Evolutionary conservation across 2,329 filamentous ascomycete genomes (phyloP), one percentile per base, ranked within the genome.

Genomic region (Tolypocladium paradoxum): DNA sequence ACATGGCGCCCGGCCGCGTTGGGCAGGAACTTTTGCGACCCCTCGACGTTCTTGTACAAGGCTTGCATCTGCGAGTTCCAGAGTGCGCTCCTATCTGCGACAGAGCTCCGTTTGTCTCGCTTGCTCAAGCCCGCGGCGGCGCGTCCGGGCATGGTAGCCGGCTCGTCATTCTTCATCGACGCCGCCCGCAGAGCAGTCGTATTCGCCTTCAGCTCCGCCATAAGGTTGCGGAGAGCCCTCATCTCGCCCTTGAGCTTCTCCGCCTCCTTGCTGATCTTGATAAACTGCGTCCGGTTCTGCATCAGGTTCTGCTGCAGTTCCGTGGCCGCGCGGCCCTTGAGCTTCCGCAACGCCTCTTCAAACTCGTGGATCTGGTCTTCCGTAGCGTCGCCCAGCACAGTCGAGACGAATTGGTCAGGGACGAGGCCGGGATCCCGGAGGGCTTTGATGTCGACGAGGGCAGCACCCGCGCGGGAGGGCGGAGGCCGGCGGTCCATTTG

Each of bases 251-350:
- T 97, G 54, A 99, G 82, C 73, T 96, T 96, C 71, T 99, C 93
- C 2, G 95, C 93, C 73, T 99, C 93, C 71, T 97, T 96, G 67
- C 91, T 96, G 69, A 99, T 97, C 70, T 95, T 95, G 76, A 99
- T 97, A 66, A 99, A 99, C 64, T 97, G 93, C 0, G 90, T 95
- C 49, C 93, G 84, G 70, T 99, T 99, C 69, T 96, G 91, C 70
- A 95, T 92, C 50, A 99, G 87, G 70, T 91, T 97, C 65, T 95
- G 89, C 69, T 97, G 92, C 24, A 99, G 76, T 61, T 97, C 91
- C 49, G 83, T 79, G 6, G 87, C 85, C 9, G 90, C 90, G 53
- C 88, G 82, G 59, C 80, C 79, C 69, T 92, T 92, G 53, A 93
- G 76, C 61, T 85, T 86, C 58, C 84, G 83, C 45, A 96, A 75